Conservation (phyloP, 495 filamentous ascomycete species). For the Aspergillus baeticus region DNA sequence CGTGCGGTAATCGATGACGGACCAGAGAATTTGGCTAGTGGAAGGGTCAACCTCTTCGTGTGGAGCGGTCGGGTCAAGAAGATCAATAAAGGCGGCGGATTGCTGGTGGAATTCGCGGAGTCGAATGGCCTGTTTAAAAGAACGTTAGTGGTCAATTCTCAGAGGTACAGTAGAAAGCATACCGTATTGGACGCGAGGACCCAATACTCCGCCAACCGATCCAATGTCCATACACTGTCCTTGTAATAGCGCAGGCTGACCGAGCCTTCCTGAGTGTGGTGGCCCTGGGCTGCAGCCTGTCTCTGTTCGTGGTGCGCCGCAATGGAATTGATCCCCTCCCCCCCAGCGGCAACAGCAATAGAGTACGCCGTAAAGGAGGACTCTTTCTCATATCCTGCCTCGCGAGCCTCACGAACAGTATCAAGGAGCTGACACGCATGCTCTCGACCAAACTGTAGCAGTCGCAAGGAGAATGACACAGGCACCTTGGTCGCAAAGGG, state of each 20-base stretch:
- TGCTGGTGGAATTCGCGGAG: conserved; percentile 26
- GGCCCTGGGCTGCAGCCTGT: too few species aligned
- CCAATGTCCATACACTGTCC: conserved; percentile 15
- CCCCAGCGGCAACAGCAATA: not conserved
- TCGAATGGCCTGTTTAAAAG: conserved; percentile 15
- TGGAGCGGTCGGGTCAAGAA: conserved; percentile 23
- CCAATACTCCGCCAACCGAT: conserved; percentile 21
- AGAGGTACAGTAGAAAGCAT: not conserved
- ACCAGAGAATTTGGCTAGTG: too few species aligned
- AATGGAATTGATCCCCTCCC: not conserved
- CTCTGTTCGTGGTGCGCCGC: not conserved
- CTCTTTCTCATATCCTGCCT: conserved; percentile 1
- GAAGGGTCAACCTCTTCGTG: too few species aligned
- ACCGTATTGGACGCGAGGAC: conserved; percentile 27
- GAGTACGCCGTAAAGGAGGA: conserved; percentile 6
- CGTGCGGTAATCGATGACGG: too few species aligned
- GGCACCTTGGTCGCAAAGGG: conserved; percentile 21
- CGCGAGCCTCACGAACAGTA: conserved; percentile 15
- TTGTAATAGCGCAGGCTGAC: conserved; percentile 13
- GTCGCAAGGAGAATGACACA: conserved; percentile 21
- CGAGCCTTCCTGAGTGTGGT: not conserved
- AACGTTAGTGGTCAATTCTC: not conserved
- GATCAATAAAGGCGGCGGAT: conserved; percentile 11
- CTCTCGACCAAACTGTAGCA: too few species aligned
- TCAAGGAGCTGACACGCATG: conserved; percentile 20